Conservation (phyloP, 2,329 filamentous ascomycete species). For the Alternaria ventricosa region DNA sequence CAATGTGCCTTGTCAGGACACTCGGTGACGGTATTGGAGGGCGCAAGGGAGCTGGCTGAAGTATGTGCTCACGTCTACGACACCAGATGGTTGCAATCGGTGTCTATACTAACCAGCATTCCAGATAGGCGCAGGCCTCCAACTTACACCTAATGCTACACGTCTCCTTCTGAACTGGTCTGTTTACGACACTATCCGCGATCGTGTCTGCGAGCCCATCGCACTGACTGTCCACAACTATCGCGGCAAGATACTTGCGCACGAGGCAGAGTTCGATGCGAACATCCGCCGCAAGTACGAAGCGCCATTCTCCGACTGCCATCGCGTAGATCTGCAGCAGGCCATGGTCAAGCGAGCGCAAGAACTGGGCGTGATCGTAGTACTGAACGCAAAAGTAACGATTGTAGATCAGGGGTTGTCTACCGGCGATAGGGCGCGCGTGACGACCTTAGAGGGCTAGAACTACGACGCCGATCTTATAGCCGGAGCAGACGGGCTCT, state of each 20-base stretch:
- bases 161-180: constrained; percentile 60
- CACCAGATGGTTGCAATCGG: neutral
- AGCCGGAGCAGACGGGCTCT: constrained; percentile 69
- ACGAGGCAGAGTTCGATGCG: constrained; percentile 59
- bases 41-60: constrained; percentile 51
- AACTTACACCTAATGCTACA: constrained; percentile 51
- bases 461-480: constrained; percentile 61
- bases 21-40: constrained; percentile 52
- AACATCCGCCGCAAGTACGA: constrained; percentile 63
- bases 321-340: constrained; percentile 67
- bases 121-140: constrained; percentile 46
- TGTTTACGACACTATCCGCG: constrained; percentile 53
- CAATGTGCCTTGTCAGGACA: constrained; percentile 51
- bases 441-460: constrained; percentile 52
- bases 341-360: constrained; percentile 60
- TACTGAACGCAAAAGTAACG: constrained; percentile 57
- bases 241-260: constrained; percentile 56
- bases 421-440: constrained; percentile 37
- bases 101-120: neutral
- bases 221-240: constrained; percentile 62
- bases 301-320: constrained; percentile 66
- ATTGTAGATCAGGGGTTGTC: constrained; percentile 56
- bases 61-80: constrained; percentile 27
- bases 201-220: constrained; percentile 53
- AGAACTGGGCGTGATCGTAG: constrained; percentile 61